Evolutionary conservation across 2,329 filamentous ascomycete species (phyloP).

Genomic region (Apiospora arundinis): DNA sequence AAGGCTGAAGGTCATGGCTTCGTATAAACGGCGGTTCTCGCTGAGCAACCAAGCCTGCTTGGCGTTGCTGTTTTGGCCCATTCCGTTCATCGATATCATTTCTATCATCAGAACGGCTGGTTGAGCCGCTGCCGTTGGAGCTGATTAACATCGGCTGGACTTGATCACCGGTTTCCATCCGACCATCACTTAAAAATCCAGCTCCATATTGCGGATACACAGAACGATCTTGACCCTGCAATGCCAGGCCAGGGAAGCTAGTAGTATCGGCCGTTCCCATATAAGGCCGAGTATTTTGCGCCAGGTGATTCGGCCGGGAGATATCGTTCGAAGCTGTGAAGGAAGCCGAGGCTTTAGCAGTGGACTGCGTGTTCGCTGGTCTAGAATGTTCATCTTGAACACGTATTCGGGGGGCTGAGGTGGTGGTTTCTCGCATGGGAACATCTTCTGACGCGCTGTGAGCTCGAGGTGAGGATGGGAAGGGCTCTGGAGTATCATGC

Average conservation of each 20-base stretch:
- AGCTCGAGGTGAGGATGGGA: conserved; percentile 51
- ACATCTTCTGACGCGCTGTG: conserved; percentile 53
- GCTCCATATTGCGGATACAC: conserved; percentile 2
- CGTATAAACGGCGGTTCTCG: conserved; percentile 69
- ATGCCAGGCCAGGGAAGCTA: neutral
- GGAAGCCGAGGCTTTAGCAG: neutral
- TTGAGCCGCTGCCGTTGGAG: conserved; percentile 48
- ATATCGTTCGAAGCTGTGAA: neutral
- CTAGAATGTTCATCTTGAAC: conserved; percentile 24
- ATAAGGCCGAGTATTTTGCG: neutral
- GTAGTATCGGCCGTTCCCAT: neutral
- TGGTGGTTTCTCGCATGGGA: conserved; percentile 45
- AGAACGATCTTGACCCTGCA: neutral
- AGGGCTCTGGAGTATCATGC: conserved; percentile 75
- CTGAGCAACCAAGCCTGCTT: conserved; percentile 47
- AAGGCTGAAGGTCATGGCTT: conserved; percentile 74
- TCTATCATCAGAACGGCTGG: conserved; percentile 51
- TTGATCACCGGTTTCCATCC: conserved; percentile 29
- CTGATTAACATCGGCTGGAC: conserved; percentile 39
- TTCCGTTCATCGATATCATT: conserved; percentile 44
- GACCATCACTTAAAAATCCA: conserved; percentile 18
- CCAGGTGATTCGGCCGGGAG: neutral
- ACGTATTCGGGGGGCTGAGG: conserved; percentile 42
- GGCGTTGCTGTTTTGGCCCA: conserved; percentile 44
- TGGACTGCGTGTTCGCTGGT: conserved; percentile 29